Percentiles rank a stretch among this genome's conserved stretches.
phyloP scores from a whole-genome alignment of 2,329 filamentous ascomycete species.

The Akanthomyces uredinophilus region DNA sequence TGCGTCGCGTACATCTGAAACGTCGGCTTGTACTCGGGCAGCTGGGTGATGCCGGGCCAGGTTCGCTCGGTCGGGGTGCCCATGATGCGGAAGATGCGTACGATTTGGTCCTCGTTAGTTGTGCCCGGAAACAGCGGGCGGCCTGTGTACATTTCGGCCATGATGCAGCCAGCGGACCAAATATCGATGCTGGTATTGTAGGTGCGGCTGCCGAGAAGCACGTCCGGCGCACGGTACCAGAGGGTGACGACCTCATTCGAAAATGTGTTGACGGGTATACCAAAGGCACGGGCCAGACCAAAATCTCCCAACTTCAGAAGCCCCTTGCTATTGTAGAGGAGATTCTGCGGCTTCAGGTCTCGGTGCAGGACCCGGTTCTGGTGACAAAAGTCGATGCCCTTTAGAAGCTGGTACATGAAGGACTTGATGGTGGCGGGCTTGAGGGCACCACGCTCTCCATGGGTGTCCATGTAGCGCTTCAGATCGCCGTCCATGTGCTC shows the following conservation, averaged over 20 bases:
- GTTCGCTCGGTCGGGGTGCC: conserved; percentile 91
- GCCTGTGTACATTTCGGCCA: conserved; percentile 99
- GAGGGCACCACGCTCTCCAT: conserved; percentile 82
- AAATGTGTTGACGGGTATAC: conserved; percentile 96
- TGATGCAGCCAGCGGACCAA: conserved; percentile 98
- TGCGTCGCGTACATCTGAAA: conserved; percentile 95
- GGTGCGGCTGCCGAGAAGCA: conserved; percentile 85
- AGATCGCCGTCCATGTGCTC: conserved; percentile 98
- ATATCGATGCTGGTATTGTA: conserved; percentile 99
- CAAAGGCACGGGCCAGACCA: conserved; percentile 87
- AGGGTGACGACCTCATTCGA: conserved; percentile 96
- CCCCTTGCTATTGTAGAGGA: conserved; percentile 89
- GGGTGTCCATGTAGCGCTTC: conserved; percentile 97
- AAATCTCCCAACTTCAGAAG: conserved; percentile 92
- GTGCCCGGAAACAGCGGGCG: conserved; percentile 94
- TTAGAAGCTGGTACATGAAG: conserved; percentile 97
- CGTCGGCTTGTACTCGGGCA: conserved; percentile 95
- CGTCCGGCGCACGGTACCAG: conserved; percentile 96
- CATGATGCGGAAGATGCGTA: conserved; percentile 98
- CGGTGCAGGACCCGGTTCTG: conserved; percentile 94
- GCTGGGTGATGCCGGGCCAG: conserved; percentile 91
- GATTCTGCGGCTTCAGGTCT: conserved; percentile 92
- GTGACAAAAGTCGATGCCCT: conserved; percentile 96
- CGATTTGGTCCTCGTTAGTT: conserved; percentile 94
- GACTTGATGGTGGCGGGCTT: conserved; percentile 92